These are phyloP conservation scores for Trypanosoma caninum DNA, from an alignment of 208 protist genomes.

Conservation along the genomic window DNA sequence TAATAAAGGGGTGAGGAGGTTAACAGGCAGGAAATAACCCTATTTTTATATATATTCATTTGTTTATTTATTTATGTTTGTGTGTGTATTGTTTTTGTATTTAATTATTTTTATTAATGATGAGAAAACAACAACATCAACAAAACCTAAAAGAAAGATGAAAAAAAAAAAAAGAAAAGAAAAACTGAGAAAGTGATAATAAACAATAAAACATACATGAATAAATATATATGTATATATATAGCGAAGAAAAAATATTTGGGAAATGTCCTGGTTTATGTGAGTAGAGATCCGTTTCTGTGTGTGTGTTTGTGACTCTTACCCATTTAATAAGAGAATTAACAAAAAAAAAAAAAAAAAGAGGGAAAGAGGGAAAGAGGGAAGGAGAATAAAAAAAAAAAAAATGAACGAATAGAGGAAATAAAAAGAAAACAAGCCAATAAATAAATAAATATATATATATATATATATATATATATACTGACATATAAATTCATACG, in stretches of 20 bases:
- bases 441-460: slow-evolving; percentile 1
- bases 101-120: no score
- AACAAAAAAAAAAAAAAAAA: neutral
- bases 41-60: no score
- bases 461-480: slow-evolving; percentile 15
- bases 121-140: no score
- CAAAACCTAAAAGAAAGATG: no score
- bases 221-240: slow-evolving; percentile 1
- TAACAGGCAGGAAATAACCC: no score
- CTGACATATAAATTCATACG: slow-evolving; percentile 24
- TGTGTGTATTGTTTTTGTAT: no score
- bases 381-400: slow-evolving; percentile 13
- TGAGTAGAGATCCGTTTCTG: neutral
- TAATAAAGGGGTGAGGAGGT: no score
- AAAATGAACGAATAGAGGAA: neutral
- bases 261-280: neutral
- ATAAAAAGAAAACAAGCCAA: slow-evolving; percentile 18
- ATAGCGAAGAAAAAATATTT: neutral
- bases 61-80: no score
- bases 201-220: neutral
- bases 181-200: no score
- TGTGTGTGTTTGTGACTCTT: neutral
- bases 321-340: neutral
- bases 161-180: neutral
- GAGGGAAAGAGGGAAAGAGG: neutral